Evolutionary conservation across 2,329 filamentous ascomycete genomes (phyloP), one percentile per base, ranked within the genome.

Genomic region (Biscogniauxia mediterranea): DNA sequence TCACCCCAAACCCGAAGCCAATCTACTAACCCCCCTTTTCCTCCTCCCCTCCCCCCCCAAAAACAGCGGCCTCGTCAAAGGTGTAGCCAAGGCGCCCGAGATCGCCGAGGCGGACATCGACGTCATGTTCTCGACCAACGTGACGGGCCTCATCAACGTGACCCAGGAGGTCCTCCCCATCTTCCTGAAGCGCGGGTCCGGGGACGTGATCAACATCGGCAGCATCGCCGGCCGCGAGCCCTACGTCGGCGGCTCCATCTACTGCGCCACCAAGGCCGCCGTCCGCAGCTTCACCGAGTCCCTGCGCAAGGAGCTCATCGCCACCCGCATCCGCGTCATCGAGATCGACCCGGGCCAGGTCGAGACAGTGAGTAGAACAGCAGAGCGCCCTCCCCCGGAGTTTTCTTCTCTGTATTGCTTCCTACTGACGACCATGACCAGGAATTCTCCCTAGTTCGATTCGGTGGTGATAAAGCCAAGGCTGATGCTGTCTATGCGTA

Each of bases 111-210:
- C 89, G 61, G 94, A 99, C 78, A 90, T 97, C 70, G 83, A 90
- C 70, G 72, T 88, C 75, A 97, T 98, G 93, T 92, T 97, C 74
- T 79, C 85, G 54, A 98, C 95, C 61, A 99, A 99, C 75, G 93
- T 98, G 57, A 95, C 90, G 1, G 95, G 95, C 26, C 83, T 99
- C 38, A 95, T 99, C 80, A 91, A 94, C 81, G 92, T 98, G 90
- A 98, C 95, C 0, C 95, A 99, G 81, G 91, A 91, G 53, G 82
- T 97, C 51, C 77, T 98, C 19, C 87, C 91, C 57, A 88, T 93
- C 74, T 96, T 93, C 83, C 89, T 92, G 77, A 81, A 85, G 69
- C 91, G 90, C 61, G 93, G 93, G 60, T 81, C 85, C 52, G 94
- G 94, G 69, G 95, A 98, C 74, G 93, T 99, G 74, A 96, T 99